Evolutionary conservation across 1,139 yeast genomes (phyloP), one percentile per base, ranked within the genome.

Genomic region (Hansenula lynferdii): DNA sequence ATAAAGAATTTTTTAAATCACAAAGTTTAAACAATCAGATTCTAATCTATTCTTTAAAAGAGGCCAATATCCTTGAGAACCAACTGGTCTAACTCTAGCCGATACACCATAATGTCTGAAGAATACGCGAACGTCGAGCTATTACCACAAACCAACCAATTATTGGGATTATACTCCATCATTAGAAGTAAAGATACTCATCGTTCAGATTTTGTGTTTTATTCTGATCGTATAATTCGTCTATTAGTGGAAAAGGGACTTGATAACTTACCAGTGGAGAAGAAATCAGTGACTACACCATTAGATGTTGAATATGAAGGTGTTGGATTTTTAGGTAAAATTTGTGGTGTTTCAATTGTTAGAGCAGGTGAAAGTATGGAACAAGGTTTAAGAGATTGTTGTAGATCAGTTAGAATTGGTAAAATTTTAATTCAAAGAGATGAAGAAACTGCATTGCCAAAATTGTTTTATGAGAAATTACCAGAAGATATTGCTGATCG

Each of bases 351-450:
- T 25, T 86, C 96, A 16, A 92, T 92, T 57, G 95, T 92, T 56
- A 75, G 98, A 58, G 98, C 98, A 8, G 98, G 98, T 48, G 98
- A 92, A 64, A 82, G 95, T 32, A 92, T 92, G 98, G 98, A 92
- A 64, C 95, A 87, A 73, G 98, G 97, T 18, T 70, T 92, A 48
- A 78, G 98, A 60, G 97, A 90, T 78, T 86, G 97, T 65, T 89
- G 97, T 61, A 75, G 98, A 52, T 84, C 95, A 8, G 98, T 92
- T 31, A 75, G 97, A 58, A 85, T 92, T 46, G 98, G 98, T 39
- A 92, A 92, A 69, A 92, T 92, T 50, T 71, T 92, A 59, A 92
- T 92, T 53, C 98, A 92, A 69, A 77, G 98, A 62, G 97, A 92
- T 58, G 98, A 92, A 64, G 98, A 90, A 64, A 85, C 95, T 27